Percentiles rank a stretch among this genome's conserved stretches.
Conservation (phyloP, 1,284 basidiomycete genomes). For the Sanguinoderma infundibulare region DNA sequence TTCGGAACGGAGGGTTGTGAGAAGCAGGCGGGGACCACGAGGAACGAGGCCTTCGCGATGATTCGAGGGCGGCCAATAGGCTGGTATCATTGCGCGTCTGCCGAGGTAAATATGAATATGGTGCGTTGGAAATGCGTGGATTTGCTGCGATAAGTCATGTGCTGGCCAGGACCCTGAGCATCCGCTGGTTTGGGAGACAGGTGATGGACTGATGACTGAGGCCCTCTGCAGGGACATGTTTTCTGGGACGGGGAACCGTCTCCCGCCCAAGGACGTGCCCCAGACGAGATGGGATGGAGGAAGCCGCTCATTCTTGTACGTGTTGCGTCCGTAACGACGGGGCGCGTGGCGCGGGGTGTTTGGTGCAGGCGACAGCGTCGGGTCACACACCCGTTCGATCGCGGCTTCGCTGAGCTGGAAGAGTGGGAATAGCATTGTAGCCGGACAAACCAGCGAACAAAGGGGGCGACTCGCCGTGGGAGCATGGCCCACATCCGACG, state of each 20-base stretch:
- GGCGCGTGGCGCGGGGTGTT: conserved; percentile 6
- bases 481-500: conserved; percentile 18
- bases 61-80: conserved; percentile 17
- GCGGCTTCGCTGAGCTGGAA: conserved; percentile 23
- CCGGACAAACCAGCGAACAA: conserved; percentile 16
- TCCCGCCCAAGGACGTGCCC: background rate
- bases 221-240: background rate
- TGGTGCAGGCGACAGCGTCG: conserved; percentile 4
- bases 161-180: conserved; percentile 19
- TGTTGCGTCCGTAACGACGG: conserved; percentile 14
- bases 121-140: conserved; percentile 12
- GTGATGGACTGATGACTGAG: conserved; percentile 16
- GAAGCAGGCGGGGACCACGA: conserved; percentile 20
- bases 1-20: conserved; percentile 14
- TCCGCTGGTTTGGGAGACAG: conserved; percentile 17
- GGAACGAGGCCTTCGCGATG: conserved; percentile 21
- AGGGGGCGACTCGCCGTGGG: conserved; percentile 22
- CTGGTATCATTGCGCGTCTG: conserved; percentile 14
- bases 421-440: conserved; percentile 9
- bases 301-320: conserved; percentile 15
- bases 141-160: conserved; percentile 18
- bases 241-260: background rate
- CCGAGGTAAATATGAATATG: conserved; percentile 11
- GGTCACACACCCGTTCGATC: conserved; percentile 20
- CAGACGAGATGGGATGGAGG: background rate